Evolutionary conservation across 2,329 filamentous ascomycete species (phyloP).

Genomic region (Aspergillus fischeri): DNA sequence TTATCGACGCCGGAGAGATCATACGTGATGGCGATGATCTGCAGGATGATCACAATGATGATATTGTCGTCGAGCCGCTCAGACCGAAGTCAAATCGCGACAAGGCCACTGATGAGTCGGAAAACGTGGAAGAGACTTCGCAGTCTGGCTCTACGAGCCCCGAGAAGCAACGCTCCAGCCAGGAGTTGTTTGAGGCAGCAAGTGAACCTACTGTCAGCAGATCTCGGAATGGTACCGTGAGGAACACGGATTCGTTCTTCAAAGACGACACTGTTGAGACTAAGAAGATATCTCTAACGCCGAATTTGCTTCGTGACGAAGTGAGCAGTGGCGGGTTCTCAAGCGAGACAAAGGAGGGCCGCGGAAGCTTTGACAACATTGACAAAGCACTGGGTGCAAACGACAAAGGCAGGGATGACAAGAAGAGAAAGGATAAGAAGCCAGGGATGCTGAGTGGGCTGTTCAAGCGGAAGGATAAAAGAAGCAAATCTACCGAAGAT

Average conservation of each 20-base stretch:
- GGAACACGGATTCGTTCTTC: constrained; percentile 95
- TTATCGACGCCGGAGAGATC: constrained; percentile 44
- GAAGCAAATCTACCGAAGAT: constrained; percentile 46
- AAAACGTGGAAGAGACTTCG: constrained; percentile 18
- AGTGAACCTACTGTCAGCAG: constrained; percentile 41
- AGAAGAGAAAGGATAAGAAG: constrained; percentile 70
- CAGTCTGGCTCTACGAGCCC: constrained; percentile 28
- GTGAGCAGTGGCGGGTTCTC: constrained; percentile 29
- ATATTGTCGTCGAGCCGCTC: constrained; percentile 43
- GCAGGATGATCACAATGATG: constrained; percentile 31
- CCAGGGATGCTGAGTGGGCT: constrained; percentile 67
- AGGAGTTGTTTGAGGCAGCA: constrained; percentile 59
- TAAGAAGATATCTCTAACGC: constrained; percentile 94
- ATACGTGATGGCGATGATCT: constrained; percentile 35
- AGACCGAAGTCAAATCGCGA: constrained; percentile 41
- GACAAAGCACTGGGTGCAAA: constrained; percentile 62
- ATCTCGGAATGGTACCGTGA: constrained; percentile 78
- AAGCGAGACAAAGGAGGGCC: constrained; percentile 43
- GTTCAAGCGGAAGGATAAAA: constrained; percentile 64
- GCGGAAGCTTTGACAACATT: constrained; percentile 70
- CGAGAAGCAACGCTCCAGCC: constrained; percentile 52
- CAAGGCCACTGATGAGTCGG: constrained; percentile 23
- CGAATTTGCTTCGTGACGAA: constrained; percentile 85
- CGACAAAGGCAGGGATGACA: constrained; percentile 68
- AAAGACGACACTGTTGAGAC: constrained; percentile 94